Evolutionary conservation across 495 filamentous ascomycete species (phyloP).

Genomic region (Cercophora samala): DNA sequence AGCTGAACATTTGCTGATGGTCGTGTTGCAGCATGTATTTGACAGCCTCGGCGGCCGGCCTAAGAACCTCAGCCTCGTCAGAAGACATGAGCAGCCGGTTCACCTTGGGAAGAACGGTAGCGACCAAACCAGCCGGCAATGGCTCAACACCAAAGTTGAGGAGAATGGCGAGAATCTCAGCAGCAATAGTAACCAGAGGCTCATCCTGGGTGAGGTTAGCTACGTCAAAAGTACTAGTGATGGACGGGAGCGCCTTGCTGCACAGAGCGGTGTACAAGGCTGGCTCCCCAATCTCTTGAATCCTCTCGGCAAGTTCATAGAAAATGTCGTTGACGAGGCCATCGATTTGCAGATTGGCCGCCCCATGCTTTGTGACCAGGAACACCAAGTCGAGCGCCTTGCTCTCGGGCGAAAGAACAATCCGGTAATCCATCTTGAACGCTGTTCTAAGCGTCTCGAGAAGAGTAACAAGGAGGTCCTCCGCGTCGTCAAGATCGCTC

Average conservation of each 20-base stretch:
- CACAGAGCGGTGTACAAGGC: slow-evolving; percentile 76
- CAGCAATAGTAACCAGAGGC: slow-evolving; percentile 74
- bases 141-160: slow-evolving; percentile 77
- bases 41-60: slow-evolving; percentile 79
- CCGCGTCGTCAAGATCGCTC: slow-evolving; percentile 75
- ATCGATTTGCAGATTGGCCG: slow-evolving; percentile 80
- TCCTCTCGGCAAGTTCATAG: slow-evolving; percentile 71
- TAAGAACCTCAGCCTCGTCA: slow-evolving; percentile 78
- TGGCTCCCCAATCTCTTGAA: slow-evolving; percentile 49
- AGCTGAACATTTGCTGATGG: slow-evolving; percentile 78
- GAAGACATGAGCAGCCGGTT: slow-evolving; percentile 74
- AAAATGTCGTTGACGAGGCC: slow-evolving; percentile 85
- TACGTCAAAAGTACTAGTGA: slow-evolving; percentile 86
- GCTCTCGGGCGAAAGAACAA: slow-evolving; percentile 63
- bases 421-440: slow-evolving; percentile 69
- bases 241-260: slow-evolving; percentile 77
- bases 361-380: slow-evolving; percentile 79
- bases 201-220: slow-evolving; percentile 79
- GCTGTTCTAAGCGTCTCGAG: slow-evolving; percentile 83
- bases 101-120: slow-evolving; percentile 79
- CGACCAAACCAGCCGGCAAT: slow-evolving; percentile 81
- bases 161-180: slow-evolving; percentile 76
- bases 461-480: slow-evolving; percentile 86
- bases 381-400: slow-evolving; percentile 82
- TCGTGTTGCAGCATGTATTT: slow-evolving; percentile 86